Base-by-base conservation (phyloP, 2,329 filamentous ascomycete species). In the Fusarium longipes region DNA sequence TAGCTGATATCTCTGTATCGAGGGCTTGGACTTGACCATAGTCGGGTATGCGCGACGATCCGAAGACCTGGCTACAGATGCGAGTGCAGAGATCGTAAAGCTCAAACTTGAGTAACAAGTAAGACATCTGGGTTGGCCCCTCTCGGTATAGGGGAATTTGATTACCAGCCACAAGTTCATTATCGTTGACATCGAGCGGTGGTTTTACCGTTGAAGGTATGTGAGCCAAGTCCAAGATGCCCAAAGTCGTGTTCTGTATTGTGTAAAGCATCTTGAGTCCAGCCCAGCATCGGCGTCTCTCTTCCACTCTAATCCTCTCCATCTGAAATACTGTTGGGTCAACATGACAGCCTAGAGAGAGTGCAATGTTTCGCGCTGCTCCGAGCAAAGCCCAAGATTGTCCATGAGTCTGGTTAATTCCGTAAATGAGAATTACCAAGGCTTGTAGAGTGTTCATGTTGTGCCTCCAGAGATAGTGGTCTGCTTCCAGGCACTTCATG, bases 351-450 rank as follows among this genome's bases (percentile, higher is more conserved):
- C 63, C 63, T 2, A 66, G 49, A 8, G 63, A 55, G 18, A 60
- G 35, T 7, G 63, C 59, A 20, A 66, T 60, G 36, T 66, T 54
- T 11, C 51, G 56, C 3, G 63, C 55, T 6, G 51, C 54, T 10
- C 59, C 63, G 3, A 66, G 39, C 8, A 66, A 39, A 30, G 55
- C 63, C 63, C 63, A 66, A 2, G 63, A 66, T 25, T 66, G 63
- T 7, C 63, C 63, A 30, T 66, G 63, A 6, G 63, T 66, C 11
- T 66, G 59, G 6, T 63, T 66, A 11, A 66, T 64, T n/a, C 63
- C 63, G 6, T 66, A 66, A 5, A 66, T 64, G 5, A 66, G 8
- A 2, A 66, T 44, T 1, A 66, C 38, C 17, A 66, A 10, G 4
- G 63, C 39, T 32, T 66, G 63, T 0, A 66, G 36, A 3, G 59